Base-by-base conservation (phyloP, 805 yeast species). In the Kregervanrija fluxuum region DNA sequence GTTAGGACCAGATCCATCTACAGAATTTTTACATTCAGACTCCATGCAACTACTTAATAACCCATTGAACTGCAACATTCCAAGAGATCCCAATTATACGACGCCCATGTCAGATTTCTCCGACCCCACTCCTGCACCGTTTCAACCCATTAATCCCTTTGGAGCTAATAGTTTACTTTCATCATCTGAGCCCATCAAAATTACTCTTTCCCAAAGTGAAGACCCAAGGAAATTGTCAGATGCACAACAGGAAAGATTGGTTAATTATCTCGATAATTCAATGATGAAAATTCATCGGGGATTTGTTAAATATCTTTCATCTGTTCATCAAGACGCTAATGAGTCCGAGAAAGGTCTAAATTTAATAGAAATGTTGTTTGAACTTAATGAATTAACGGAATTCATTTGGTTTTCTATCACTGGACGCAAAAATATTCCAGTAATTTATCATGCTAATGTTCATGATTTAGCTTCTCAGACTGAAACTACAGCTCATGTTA, bases 341-440 rank as follows among this genome's bases (percentile, higher is more conserved):
- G 45, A 42, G 8, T 38, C 35, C 15, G 46, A 59, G 2, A 53
- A 46, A 9, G 56, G 52, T 3, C 36, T 47, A 8, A 52, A 52
- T 16, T 53, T 69, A 35, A 40, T 51, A 1, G 62, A 68, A 3
- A 58, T 81, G 6, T 47, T 76, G 1, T 49, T 43, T 0, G 85
- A 80, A 36, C 54, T 82, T 22, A 66, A 68, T 34, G 60, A 65
- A 8, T 58, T 83, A 2, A 53, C 82, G 3, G 77, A 73, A 39
- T 66, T 85, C 35, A 61, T 85, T 5, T 81, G 87, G 86, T 73
- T 71, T 44, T 79, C 88, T 0, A 67, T 82, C 1, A 57, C 60
- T 33, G 58, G 60, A 22, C 41, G 56, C n/a, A 55, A 60, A 30
- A 53, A 50, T 2, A 52, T 63, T 4, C 68, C 68, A 3, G 45